Conservation (phyloP, 2,329 filamentous ascomycete species). For the Cercospora zeina region DNA sequence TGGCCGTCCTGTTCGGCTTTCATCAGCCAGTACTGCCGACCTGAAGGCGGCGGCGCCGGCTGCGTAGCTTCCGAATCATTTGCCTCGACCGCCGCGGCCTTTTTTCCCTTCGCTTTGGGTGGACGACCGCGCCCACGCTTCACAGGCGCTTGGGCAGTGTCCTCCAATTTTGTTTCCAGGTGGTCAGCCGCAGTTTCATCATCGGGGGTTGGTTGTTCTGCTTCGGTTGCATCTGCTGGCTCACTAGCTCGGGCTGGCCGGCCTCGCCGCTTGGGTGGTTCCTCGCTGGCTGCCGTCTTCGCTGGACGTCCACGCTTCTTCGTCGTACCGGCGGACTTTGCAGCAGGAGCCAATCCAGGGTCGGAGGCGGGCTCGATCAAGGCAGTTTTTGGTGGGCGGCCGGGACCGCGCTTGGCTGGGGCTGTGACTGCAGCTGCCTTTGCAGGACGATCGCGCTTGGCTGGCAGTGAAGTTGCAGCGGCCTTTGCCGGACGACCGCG, state of each 20-base stretch:
- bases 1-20: constrained; percentile 76
- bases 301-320: constrained; percentile 31
- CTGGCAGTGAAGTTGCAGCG: constrained; percentile 22
- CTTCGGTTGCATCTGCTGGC: constrained; percentile 12
- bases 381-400: constrained; percentile 13
- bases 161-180: constrained; percentile 36
- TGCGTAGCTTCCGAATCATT: constrained; percentile 5
- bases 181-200: constrained; percentile 36
- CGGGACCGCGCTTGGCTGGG: constrained; percentile 7
- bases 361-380: background rate
- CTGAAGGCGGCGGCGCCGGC: constrained; percentile 15
- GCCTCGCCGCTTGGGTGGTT: constrained; percentile 34
- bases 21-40: constrained; percentile 50
- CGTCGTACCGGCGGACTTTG: constrained; percentile 17
- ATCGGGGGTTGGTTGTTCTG: constrained; percentile 30
- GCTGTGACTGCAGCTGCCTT: constrained; percentile 12
- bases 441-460: constrained; percentile 37
- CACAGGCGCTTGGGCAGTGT: constrained; percentile 23
- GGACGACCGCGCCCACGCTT: constrained; percentile 23
- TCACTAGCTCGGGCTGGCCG: constrained; percentile 26
- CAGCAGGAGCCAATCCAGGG: constrained; percentile 12
- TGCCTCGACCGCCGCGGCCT: constrained; percentile 16
- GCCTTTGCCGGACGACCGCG: constrained; percentile 33
- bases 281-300: constrained; percentile 13
- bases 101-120: constrained; percentile 27